Evolutionary conservation across 2,329 filamentous ascomycete genomes (phyloP).

Genomic region (Daldinia eschscholtzii): DNA sequence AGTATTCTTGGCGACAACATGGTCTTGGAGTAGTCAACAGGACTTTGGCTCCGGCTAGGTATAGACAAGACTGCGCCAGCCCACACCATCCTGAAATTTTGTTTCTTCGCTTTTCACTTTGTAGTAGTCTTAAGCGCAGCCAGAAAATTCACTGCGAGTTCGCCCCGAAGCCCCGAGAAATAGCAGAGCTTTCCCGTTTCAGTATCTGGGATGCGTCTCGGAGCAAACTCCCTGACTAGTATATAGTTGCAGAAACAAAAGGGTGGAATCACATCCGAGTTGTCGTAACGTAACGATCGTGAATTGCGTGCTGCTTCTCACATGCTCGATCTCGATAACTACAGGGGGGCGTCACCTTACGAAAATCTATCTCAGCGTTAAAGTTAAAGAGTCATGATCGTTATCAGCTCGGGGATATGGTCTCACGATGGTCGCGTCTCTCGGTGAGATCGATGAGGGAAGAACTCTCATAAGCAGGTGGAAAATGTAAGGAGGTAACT

Average conservation of each 20-base stretch:
- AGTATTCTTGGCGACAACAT: slow-evolving; percentile 44
- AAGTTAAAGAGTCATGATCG: slow-evolving; percentile 28
- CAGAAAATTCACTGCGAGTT: not conserved
- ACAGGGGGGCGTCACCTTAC: slow-evolving; percentile 30
- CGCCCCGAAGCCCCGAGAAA: slow-evolving; percentile 5
- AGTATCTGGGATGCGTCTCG: slow-evolving; percentile 12
- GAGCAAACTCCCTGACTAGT: slow-evolving; percentile 12
- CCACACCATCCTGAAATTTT: slow-evolving; percentile 36
- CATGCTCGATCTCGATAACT: slow-evolving; percentile 32
- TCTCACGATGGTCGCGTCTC: slow-evolving; percentile 34
- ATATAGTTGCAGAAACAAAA: slow-evolving; percentile 21
- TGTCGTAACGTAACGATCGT: slow-evolving; percentile 41
- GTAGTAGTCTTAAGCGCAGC: slow-evolving; percentile 7
- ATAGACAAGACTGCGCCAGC: slow-evolving; percentile 35
- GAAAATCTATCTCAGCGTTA: slow-evolving; percentile 38
- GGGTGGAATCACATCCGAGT: slow-evolving; percentile 38
- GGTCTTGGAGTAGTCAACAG: slow-evolving; percentile 34
- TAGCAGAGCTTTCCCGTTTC: slow-evolving; percentile 20
- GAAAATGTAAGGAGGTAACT: slow-evolving; percentile 17
- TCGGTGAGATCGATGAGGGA: slow-evolving; percentile 23
- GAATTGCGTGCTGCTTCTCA: slow-evolving; percentile 39
- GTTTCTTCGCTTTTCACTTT: slow-evolving; percentile 8
- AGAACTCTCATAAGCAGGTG: slow-evolving; percentile 30
- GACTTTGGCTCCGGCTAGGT: slow-evolving; percentile 33
- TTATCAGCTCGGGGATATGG: slow-evolving; percentile 30